Conservation (phyloP, 805 yeast species). For the Kodamaea leandrae region DNA sequence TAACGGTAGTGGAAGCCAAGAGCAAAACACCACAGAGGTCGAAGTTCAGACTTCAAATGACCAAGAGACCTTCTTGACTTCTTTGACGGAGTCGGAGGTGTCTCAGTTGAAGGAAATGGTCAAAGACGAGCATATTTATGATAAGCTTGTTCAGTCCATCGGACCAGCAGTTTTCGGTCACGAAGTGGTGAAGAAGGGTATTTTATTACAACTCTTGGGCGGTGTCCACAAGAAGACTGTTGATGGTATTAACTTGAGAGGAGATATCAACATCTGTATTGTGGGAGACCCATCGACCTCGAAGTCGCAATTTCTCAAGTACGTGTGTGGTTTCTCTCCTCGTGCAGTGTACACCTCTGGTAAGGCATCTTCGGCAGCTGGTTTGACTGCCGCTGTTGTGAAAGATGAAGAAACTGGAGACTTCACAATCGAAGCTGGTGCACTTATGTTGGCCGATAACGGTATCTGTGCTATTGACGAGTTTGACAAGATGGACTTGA, state of each 20-base stretch:
- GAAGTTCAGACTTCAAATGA: constrained; percentile 55
- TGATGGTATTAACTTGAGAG: constrained; percentile 93
- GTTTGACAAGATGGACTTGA: constrained; percentile 94
- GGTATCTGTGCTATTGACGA: constrained; percentile 99
- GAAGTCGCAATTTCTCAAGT: constrained; percentile 91
- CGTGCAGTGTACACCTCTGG: constrained; percentile 97
- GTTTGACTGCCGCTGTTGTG: constrained; percentile 96
- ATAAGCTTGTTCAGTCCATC: constrained; percentile 79
- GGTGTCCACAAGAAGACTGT: constrained; percentile 94
- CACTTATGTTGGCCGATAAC: constrained; percentile 95
- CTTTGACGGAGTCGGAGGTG: constrained; percentile 78
- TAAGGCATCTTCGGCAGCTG: constrained; percentile 98
- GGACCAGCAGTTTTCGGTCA: constrained; percentile 98
- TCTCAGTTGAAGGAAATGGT: constrained; percentile 87
- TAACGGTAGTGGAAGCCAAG: constrained; percentile 15
- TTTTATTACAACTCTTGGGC: constrained; percentile 81
- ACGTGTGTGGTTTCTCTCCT: constrained; percentile 87
- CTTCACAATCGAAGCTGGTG: constrained; percentile 97
- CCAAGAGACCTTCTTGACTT: constrained; percentile 76
- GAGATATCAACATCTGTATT: constrained; percentile 92
- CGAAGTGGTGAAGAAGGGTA: constrained; percentile 89
- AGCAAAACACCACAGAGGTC: constrained; percentile 19
- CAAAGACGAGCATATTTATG: constrained; percentile 78
- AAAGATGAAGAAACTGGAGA: constrained; percentile 97
- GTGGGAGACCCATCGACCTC: constrained; percentile 99